phyloP scores from a whole-genome alignment of 192 early-diverging fungal species.

The Backusella mclennaniae region DNA sequence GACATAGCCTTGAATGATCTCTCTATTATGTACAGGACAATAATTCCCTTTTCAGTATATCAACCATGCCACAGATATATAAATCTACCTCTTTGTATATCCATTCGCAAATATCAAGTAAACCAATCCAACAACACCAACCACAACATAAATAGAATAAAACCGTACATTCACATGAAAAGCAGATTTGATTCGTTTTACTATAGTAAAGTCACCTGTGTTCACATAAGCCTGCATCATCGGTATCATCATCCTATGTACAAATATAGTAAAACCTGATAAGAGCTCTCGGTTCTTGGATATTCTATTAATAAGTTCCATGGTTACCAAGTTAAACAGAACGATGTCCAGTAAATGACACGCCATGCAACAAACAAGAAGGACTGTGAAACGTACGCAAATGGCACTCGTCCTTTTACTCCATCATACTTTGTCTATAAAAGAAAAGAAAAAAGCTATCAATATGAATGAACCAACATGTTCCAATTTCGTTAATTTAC shows the following conservation, averaged over 20 bases:
- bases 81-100: slow-evolving; percentile 29
- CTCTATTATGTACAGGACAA: slow-evolving; percentile 46
- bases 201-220: slow-evolving; percentile 79
- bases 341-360: slow-evolving; percentile 88
- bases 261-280: background rate
- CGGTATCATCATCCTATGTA: slow-evolving; percentile 67
- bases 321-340: slow-evolving; percentile 77
- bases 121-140: slow-evolving; percentile 71
- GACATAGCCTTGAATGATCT: slow-evolving; percentile 68
- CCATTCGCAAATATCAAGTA: slow-evolving; percentile 53
- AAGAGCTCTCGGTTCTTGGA: background rate
- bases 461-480: background rate
- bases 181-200: slow-evolving; percentile 66
- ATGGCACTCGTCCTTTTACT: slow-evolving; percentile 68
- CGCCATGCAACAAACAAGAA: slow-evolving; percentile 82
- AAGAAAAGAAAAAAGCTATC: slow-evolving; percentile 3
- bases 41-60: background rate
- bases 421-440: slow-evolving; percentile 65
- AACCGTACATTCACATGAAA: slow-evolving; percentile 82
- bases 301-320: background rate
- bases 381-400: slow-evolving; percentile 66
- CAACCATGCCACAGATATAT: background rate
- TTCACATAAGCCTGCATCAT: slow-evolving; percentile 84
- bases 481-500: slow-evolving; percentile 30
- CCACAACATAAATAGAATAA: slow-evolving; percentile 67